A percentile compares a stretch with the other conserved stretches of the same genome.
Conservation (phyloP, 257 asterid species). For the Primulina huaijiensis region DNA sequence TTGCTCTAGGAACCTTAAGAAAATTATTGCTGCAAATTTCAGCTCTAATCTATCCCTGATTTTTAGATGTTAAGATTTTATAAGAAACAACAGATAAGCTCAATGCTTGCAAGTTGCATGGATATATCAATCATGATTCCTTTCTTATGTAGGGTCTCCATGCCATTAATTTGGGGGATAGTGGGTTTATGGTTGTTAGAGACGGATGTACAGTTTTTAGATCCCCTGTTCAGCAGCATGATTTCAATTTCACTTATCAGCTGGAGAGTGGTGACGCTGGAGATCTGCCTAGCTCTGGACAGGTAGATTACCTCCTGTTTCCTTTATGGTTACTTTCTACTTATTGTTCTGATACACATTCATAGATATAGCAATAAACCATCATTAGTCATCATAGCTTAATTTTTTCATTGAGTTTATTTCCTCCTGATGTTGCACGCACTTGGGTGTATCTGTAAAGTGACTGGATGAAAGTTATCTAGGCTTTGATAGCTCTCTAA, state of each 20-base stretch:
- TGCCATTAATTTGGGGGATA: conserved; percentile 91
- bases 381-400: background rate
- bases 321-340: conserved; percentile 7
- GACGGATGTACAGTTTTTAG: conserved; percentile 78
- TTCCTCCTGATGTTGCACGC: no score
- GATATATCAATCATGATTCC: background rate
- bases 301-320: conserved; percentile 44
- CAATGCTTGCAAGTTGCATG: background rate
- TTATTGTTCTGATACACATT: background rate
- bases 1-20: background rate
- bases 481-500: background rate
- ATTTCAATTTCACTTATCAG: conserved; percentile 89
- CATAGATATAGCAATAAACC: background rate
- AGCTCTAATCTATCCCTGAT: background rate
- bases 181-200: conserved; percentile 93
- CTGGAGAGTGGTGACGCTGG: conserved; percentile 76
- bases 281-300: conserved; percentile 92
- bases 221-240: conserved; percentile 95
- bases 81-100: background rate
- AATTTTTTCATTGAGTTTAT: background rate
- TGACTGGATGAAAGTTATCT: background rate
- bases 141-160: conserved; percentile 63
- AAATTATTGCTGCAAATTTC: background rate
- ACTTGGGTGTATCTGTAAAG: background rate
- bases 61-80: background rate